Evolutionary conservation across 805 yeast genomes (phyloP), one percentile per base, ranked within the genome.

Genomic region (Phaffomyces antillensis): DNA sequence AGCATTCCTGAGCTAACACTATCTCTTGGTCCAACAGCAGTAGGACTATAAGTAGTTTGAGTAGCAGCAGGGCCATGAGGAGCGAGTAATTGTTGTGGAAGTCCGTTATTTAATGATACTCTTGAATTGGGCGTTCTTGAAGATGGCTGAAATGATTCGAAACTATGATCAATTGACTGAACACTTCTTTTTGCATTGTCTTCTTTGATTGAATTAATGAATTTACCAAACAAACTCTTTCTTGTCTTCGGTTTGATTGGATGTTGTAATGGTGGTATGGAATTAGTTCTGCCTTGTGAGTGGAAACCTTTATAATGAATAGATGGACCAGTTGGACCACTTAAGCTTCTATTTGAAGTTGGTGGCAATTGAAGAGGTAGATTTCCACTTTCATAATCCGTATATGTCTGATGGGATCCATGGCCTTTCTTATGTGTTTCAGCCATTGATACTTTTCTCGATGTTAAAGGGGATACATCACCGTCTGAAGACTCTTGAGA

Each of bases 251-350:
- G 78, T 48, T 72, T 73, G 26, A 75, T 69, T 1, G 79, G 79
- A n/a, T 68, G 73, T 20, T 61, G 51, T 38, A 72, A 63, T 4
- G 79, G 79, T 1, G 79, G 78, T 3, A 68, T 56, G 16, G 67
- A 66, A 17, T 51, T 43, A 20, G 52, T 51, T 30, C 39, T 45
- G 6, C 49, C 56, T 23, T 52, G 42, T 11, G 58, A 55, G 36
- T 62, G 63, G 51, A 65, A 61, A 3, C 68, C 68, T 36, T 51
- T 52, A 43, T 62, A 61, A 1, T 59, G 44, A 11, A 41, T 23
- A 0, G 64, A 55, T n/a, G 46, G 45, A n/a, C 47, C 49, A 25
- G 64, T 55, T n/a, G 46, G 45, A n/a, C 47, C 47, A 25, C 43
- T 37, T 3, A 24, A 43, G 18, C 35, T 39, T 18, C 45, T 31